Evolutionary conservation across 2,329 filamentous ascomycete genomes (phyloP).

Genomic region (Diaporthe ilicicola): DNA sequence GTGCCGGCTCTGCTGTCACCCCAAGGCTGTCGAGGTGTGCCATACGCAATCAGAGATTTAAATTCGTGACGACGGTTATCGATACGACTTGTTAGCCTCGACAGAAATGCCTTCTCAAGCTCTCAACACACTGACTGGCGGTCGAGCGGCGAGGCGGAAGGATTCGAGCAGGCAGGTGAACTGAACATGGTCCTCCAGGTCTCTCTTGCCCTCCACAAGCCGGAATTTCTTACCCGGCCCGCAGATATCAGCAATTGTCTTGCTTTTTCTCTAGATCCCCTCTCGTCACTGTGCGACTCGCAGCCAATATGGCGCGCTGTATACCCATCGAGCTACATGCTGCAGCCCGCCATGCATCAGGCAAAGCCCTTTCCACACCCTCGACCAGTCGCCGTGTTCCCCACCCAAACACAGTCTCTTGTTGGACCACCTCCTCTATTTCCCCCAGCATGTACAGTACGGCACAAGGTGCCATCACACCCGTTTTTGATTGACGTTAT

Average conservation of each 20-base stretch:
- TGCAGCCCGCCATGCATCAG: conserved; percentile 30
- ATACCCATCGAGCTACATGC: conserved; percentile 30
- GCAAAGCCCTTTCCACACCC: conserved; percentile 26
- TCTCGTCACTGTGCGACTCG: conserved; percentile 29
- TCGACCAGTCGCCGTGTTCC: conserved; percentile 28
- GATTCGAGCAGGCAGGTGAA: background rate
- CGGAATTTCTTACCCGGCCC: conserved; percentile 4
- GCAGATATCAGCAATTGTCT: conserved; percentile 19
- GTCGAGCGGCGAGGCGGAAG: conserved; percentile 1
- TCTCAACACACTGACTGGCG: background rate
- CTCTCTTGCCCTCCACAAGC: conserved; percentile 5
- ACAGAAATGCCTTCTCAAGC: background rate
- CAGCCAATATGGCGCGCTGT: conserved; percentile 18
- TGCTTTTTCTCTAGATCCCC: conserved; percentile 26
- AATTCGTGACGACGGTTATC: background rate
- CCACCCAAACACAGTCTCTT: conserved; percentile 27
- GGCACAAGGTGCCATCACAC: conserved; percentile 26
- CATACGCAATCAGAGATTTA: background rate
- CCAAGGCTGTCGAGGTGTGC: background rate
- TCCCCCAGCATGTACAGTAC: conserved; percentile 21
- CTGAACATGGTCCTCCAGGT: background rate
- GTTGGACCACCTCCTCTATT: conserved; percentile 19
- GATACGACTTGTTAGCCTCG: background rate
- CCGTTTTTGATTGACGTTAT: conserved; percentile 24
- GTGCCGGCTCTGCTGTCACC: background rate